Evolutionary conservation across 345 rosid genomes (phyloP), one percentile per base, ranked within the genome.

Genomic region (Eucalyptus curtisii): DNA sequence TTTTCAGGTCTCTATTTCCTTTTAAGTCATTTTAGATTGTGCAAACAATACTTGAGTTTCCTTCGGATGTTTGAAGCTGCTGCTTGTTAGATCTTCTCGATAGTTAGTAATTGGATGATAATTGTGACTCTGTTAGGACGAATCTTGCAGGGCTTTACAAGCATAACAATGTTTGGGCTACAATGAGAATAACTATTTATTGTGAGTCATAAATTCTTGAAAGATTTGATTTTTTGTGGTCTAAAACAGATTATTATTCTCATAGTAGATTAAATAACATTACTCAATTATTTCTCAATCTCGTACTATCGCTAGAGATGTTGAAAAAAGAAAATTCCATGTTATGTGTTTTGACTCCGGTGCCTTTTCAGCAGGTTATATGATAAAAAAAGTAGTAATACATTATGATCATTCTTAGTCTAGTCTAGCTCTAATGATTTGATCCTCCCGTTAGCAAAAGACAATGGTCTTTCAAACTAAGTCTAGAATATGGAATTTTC

Each of bases 121-220:
- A 40, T 76, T 40, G 27, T 0, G 27, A 76, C 14, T 71, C 1
- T 33, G 1, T 37, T 19, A 76, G 27, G 2, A 76, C 1, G 27
- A 20, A 76, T 52, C 10, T 52, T 2, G 10, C 57, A 3, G 5
- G 5, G 1, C 25, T 52, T 52, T 52, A 52, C 3, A 0, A 52
- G 25, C 0, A 20, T 52, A 0, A 52, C 4, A 52, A 19, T 52
- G 0, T 19, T 52, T 52, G 4, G 0, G 24, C 0, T 19, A 19
- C 0, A 52, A 19, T 19, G 24, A 20, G 10, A 52, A 8, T 52
- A 52, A 52, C 5, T 19, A 0, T 52, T 52, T 52, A 2, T 19
- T 52, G 10, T 19, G 0, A 52, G 0, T 0, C 2, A 52, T 52
- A 52, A 19, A 52, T 52, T 52, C 0, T 19, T 20, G 57, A 0